A percentile compares a stretch with the other conserved stretches of the same genome.
Evolutionary conservation across 1,139 yeast species (phyloP).

Genomic region (Blastobotrys malaysiensis): DNA sequence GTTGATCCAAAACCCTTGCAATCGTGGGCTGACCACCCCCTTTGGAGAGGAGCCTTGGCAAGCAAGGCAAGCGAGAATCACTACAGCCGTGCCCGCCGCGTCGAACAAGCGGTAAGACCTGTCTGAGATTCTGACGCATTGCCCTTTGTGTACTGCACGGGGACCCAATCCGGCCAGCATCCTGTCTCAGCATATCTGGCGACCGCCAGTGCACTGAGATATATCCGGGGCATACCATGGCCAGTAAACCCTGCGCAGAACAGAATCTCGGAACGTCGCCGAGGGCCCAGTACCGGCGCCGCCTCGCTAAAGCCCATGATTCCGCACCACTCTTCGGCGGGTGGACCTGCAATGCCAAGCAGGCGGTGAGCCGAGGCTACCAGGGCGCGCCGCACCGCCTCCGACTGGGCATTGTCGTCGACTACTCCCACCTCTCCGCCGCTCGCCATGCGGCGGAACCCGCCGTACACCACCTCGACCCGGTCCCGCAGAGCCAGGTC

Average conservation of each 20-base stretch:
- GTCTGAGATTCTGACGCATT: background rate
- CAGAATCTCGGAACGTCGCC: slow-evolving; percentile 18
- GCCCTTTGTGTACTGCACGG: slow-evolving; percentile 13
- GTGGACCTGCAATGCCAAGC: slow-evolving; percentile 17
- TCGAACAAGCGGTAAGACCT: background rate
- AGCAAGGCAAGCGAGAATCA: background rate
- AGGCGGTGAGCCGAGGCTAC: slow-evolving; percentile 17
- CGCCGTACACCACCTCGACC: slow-evolving; percentile 24
- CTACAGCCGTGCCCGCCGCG: background rate
- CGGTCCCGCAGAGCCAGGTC: slow-evolving; percentile 6
- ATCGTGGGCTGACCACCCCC: background rate
- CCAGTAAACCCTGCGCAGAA: slow-evolving; percentile 44
- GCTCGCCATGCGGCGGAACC: slow-evolving; percentile 24
- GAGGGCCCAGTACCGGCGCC: slow-evolving; percentile 37
- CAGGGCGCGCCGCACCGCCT: slow-evolving; percentile 17
- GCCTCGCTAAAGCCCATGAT: slow-evolving; percentile 38
- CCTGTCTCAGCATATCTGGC: slow-evolving; percentile 16
- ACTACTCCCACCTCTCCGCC: slow-evolving; percentile 16
- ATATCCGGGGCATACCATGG: slow-evolving; percentile 47
- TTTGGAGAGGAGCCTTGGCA: background rate
- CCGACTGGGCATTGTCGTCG: slow-evolving; percentile 20
- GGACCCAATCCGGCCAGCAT: slow-evolving; percentile 25
- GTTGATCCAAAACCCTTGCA: background rate
- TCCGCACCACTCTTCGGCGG: slow-evolving; percentile 38
- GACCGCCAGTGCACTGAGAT: slow-evolving; percentile 24